Evolutionary conservation across 2,329 filamentous ascomycete species (phyloP).

Genomic region (Epichloe bromicola): DNA sequence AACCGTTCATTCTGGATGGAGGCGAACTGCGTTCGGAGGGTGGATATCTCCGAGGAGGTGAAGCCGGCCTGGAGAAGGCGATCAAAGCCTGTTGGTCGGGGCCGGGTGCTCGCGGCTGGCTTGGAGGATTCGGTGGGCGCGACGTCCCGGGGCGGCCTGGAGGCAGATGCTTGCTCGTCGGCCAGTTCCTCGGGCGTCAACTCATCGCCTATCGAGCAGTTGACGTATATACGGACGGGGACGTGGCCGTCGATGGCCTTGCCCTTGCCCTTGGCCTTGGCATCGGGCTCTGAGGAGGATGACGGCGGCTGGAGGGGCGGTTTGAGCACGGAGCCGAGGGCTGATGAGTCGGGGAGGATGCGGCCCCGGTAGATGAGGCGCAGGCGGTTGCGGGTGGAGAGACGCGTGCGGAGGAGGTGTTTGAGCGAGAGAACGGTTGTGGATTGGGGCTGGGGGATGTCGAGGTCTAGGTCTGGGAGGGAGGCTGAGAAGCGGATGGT

Average conservation of each 20-base stretch:
- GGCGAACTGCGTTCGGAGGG: constrained; percentile 77
- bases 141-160: constrained; percentile 31
- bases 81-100: constrained; percentile 63
- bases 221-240: constrained; percentile 60
- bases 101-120: constrained; percentile 14
- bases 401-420: constrained; percentile 61
- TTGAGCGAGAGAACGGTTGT: constrained; percentile 72
- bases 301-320: constrained; percentile 47
- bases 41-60: constrained; percentile 67
- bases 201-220: constrained; percentile 77
- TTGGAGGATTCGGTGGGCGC: constrained; percentile 14
- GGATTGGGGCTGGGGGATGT: constrained; percentile 50
- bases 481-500: constrained; percentile 85
- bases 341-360: constrained; percentile 61
- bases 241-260: constrained; percentile 33
- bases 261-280: constrained; percentile 45
- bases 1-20: constrained; percentile 70
- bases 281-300: constrained; percentile 15
- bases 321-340: constrained; percentile 56
- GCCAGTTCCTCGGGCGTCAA: constrained; percentile 57
- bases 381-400: constrained; percentile 58
- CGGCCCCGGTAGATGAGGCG: constrained; percentile 85
- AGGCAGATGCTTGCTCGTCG: constrained; percentile 44
- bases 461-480: constrained; percentile 69
- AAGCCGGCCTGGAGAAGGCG: constrained; percentile 72